Evolutionary conservation across 495 filamentous ascomycete genomes (phyloP).

Genomic region (Collariella sp.): DNA sequence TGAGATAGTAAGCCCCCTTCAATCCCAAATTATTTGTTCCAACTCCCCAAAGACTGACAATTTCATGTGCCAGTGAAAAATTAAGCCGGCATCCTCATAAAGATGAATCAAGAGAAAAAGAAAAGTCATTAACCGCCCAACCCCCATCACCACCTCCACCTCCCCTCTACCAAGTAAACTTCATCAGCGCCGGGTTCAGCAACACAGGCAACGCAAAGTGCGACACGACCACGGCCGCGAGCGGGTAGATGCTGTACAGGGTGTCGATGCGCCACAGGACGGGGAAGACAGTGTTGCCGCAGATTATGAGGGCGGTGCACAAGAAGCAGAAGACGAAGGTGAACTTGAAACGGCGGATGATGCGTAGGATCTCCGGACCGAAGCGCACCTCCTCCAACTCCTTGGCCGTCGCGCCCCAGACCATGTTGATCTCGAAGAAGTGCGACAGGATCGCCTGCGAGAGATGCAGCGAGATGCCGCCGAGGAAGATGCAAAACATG

Average conservation of each 20-base stretch:
- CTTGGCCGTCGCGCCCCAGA: slow-evolving; percentile 63
- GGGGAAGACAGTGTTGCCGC: slow-evolving; percentile 58
- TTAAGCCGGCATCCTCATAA: background rate
- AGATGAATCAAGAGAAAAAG: background rate
- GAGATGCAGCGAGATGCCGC: slow-evolving; percentile 61
- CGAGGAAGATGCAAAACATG: slow-evolving; percentile 60
- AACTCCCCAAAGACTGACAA: background rate
- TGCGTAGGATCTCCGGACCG: background rate
- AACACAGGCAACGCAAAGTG: slow-evolving; percentile 64
- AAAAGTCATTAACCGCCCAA: background rate
- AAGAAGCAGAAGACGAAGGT: slow-evolving; percentile 50
- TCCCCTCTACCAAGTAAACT: slow-evolving; percentile 58
- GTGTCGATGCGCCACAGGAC: slow-evolving; percentile 59
- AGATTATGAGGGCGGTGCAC: slow-evolving; percentile 46
- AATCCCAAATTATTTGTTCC: background rate
- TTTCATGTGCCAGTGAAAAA: background rate
- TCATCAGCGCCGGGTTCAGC: slow-evolving; percentile 73
- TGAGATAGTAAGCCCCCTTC: background rate
- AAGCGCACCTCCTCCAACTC: slow-evolving; percentile 49
- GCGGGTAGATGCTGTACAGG: slow-evolving; percentile 70
- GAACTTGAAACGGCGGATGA: slow-evolving; percentile 53
- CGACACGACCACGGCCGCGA: slow-evolving; percentile 59
- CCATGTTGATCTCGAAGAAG: slow-evolving; percentile 67
- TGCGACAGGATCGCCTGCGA: slow-evolving; percentile 58
- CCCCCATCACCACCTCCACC: background rate